These are phyloP conservation scores for Leavenworthia alabamica DNA, from an alignment of 345 rosid species.

Conservation along the genomic window DNA sequence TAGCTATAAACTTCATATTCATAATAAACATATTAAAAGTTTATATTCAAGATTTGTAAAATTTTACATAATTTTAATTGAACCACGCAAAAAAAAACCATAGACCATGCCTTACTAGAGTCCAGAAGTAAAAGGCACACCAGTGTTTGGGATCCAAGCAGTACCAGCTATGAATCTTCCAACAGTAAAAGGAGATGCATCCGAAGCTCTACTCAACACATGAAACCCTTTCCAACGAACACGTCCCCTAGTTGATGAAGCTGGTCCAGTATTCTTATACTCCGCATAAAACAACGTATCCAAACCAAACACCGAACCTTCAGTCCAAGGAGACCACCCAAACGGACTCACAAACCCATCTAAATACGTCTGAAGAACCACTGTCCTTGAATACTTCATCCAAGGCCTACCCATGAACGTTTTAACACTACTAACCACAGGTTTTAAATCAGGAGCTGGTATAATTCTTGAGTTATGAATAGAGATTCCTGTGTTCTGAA, in stretches of 20 bases:
- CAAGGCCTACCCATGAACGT: constrained; percentile 82
- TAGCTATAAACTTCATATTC: not conserved
- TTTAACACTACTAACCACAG: constrained; percentile 43
- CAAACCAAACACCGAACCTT: constrained; percentile 40
- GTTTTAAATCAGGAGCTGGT: constrained; percentile 66
- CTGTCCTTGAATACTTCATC: constrained; percentile 63
- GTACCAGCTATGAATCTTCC: constrained; percentile 41
- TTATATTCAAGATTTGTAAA: constrained; percentile 18
- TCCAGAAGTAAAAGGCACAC: constrained; percentile 53
- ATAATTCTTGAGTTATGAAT: constrained; percentile 68
- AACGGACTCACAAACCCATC: constrained; percentile 59
- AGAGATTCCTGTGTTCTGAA: constrained; percentile 80
- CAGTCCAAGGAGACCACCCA: constrained; percentile 74
- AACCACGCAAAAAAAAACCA: not conserved
- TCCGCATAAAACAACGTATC: constrained; percentile 64
- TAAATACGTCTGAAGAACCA: constrained; percentile 50
- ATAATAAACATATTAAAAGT: not conserved
- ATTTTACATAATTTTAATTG: not conserved
- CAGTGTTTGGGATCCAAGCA: constrained; percentile 55
- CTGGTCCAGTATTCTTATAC: constrained; percentile 62
- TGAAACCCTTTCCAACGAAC: constrained; percentile 68
- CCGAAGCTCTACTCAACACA: constrained; percentile 40
- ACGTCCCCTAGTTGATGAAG: constrained; percentile 44
- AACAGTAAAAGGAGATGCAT: constrained; percentile 51
- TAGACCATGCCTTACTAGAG: constrained; percentile 22